A percentile compares a stretch with the other conserved stretches of the same genome.
Evolutionary conservation across 1,139 yeast genomes (phyloP).

Genomic region (Protomyces gravidus): DNA sequence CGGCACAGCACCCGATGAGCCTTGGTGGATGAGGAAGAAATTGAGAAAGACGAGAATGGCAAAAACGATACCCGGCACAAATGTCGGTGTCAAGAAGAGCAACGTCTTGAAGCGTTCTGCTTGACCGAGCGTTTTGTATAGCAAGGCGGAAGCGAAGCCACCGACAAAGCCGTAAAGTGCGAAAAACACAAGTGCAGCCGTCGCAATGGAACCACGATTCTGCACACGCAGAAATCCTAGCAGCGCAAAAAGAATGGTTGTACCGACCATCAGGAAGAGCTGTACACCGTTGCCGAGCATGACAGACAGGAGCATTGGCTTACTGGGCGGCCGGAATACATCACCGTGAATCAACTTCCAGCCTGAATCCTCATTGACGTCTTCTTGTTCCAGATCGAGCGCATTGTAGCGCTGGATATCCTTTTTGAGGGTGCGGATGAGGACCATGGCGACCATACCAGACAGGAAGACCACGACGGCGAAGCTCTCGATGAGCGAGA

Average conservation of each 20-base stretch:
- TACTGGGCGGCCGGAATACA: constrained; percentile 79
- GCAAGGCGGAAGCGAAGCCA: constrained; percentile 76
- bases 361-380: constrained; percentile 87
- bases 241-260: constrained; percentile 75
- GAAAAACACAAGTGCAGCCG: constrained; percentile 79
- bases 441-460: constrained; percentile 71
- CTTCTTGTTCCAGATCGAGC: constrained; percentile 73
- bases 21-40: constrained; percentile 70
- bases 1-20: constrained; percentile 94
- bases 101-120: constrained; percentile 77
- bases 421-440: constrained; percentile 72
- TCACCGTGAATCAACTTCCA: constrained; percentile 98
- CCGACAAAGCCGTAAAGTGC: constrained; percentile 76
- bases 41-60: constrained; percentile 61
- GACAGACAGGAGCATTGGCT: constrained; percentile 67
- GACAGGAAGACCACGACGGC: constrained; percentile 73
- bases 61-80: constrained; percentile 76
- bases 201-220: constrained; percentile 86
- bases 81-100: constrained; percentile 70
- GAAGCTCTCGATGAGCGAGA: constrained; percentile 79
- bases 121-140: constrained; percentile 88
- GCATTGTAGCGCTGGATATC: constrained; percentile 89
- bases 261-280: constrained; percentile 67
- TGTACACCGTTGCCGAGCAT: constrained; percentile 87
- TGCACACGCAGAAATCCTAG: constrained; percentile 90